Conservation (phyloP, 345 rosid genomes). For the Clarkia xantiana region DNA sequence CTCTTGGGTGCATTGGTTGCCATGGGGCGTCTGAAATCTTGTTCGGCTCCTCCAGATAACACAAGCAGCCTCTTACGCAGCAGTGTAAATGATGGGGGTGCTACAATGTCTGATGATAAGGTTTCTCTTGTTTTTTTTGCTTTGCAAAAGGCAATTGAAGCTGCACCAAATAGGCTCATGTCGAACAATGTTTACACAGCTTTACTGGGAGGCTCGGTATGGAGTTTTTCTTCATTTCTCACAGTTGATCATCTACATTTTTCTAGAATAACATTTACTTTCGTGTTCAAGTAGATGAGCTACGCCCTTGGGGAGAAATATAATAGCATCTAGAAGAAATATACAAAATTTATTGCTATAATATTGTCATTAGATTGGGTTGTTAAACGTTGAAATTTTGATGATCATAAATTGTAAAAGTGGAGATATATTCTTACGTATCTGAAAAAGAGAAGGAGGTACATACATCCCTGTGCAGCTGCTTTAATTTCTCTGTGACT, state of each 20-base stretch:
- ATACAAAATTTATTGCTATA: no score
- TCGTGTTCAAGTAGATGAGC: no score
- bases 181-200: constrained; percentile 73
- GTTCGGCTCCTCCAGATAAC: constrained; percentile 41
- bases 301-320: no score
- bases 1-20: constrained; percentile 75
- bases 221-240: constrained; percentile 9
- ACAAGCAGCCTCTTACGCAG: constrained; percentile 47
- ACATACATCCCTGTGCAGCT: no score
- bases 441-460: no score
- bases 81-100: constrained; percentile 56
- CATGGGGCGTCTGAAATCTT: constrained; percentile 62
- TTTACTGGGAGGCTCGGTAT: constrained; percentile 94
- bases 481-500: no score
- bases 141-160: constrained; percentile 80
- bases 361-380: no score
- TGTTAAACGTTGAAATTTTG: no score
- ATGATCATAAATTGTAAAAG: no score
- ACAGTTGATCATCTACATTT: background rate
- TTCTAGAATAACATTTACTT: background rate
- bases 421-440: no score
- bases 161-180: constrained; percentile 88
- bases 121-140: constrained; percentile 85
- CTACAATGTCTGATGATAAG: constrained; percentile 92
- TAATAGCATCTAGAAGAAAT: no score